Evolutionary conservation across 257 asterid species (phyloP), one percentile per base, ranked within the genome.

Genomic region (Ilex asprella): DNA sequence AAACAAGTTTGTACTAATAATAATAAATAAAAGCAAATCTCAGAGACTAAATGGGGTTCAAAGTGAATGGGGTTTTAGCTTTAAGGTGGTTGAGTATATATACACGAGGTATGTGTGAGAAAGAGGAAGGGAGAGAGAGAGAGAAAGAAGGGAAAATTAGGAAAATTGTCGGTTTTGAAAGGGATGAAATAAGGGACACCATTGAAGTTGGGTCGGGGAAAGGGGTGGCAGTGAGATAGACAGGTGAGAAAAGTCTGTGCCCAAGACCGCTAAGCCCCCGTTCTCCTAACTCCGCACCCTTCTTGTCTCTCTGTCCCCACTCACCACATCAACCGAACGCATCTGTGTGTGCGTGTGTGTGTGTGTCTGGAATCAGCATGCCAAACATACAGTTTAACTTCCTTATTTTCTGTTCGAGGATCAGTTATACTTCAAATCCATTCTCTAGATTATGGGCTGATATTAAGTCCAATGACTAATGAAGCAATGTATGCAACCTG

Each of bases 181-280:
- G 70, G 63, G 81, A 59, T 62, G 50, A 63, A 59, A 2, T 66
- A 73, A 70, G 73, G 66, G 70, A 70, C 64, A 69, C 60, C 84
- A 82, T 80, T 71, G 83, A 83, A 81, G 82, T 81, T 79, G 72
- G 88, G 95, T 86, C 88, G 85, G 88, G 62, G 6, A 69, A 83
- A 81, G 75, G 82, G 56, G 88, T 61, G 67, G 78, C 89, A 85
- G 0, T 43, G 85, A 82, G 55, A 61, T 54, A 30, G 84, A 85
- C 94, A 71, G 39, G 15, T 31, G 58, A 79, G 68, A 51, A 75
- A 74, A 70, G 32, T 47, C 59, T 44, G 67, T 60, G 67, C 54
- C 61, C 30, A 16, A 68, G 71, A 73, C 75, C 65, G 60, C 56
- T 66, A 55, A 56, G 58, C 43, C 57, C 10, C 49, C 31, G 54